Base-by-base conservation (phyloP, 352 stramenopile genomes). In the Globisporangium megalacanthum region DNA sequence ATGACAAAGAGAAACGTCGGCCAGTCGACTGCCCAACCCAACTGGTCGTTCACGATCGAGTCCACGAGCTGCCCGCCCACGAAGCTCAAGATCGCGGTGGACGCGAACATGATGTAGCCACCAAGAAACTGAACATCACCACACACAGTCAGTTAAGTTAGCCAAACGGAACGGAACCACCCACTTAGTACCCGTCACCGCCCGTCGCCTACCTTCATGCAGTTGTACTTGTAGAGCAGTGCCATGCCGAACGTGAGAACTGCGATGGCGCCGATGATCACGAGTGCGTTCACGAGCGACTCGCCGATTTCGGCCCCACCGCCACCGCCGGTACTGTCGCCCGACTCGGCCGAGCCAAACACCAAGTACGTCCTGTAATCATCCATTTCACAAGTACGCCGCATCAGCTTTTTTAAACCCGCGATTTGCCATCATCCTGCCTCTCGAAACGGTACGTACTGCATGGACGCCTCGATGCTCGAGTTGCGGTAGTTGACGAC, bases 31-130 rank as follows among this genome's bases (percentile, higher is more conserved):
- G 78, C 64, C 76, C 83, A 95, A 15, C 68, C 64, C 19, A 94
- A 77, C 42, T 93, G 73, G 56, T 79, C 69, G 59, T 83, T 85
- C 45, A 94, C 68, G 25, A 94, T 70, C 51, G 80, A 88, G 65
- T 93, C 77, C 48, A 96, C 75, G 0, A 96, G 58, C 60, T 95
- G 86, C 1, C 85, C 84, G 31, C 88, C 87, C 19, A 94, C 86
- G 55, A 94, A 95, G 49, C 79, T 88, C 56, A 97, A 65, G 35
- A 95, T 90, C 39, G 83, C 82, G 45, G 82, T 82, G 31, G 84
- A 94, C 3, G 88, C 77, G 54, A 96, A 89, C 83, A 96, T 94
- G 59, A 96, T 92, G 70, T 94, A 96, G 22, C 82, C 85, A 6
- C 70, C 70, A 8, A 92, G 65, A 58, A 89, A 85, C 64, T 91